Percentiles rank a stretch among this genome's conserved stretches.
Conservation (phyloP, 768 basidiomycete genomes). For the Heimioporus sp. region DNA sequence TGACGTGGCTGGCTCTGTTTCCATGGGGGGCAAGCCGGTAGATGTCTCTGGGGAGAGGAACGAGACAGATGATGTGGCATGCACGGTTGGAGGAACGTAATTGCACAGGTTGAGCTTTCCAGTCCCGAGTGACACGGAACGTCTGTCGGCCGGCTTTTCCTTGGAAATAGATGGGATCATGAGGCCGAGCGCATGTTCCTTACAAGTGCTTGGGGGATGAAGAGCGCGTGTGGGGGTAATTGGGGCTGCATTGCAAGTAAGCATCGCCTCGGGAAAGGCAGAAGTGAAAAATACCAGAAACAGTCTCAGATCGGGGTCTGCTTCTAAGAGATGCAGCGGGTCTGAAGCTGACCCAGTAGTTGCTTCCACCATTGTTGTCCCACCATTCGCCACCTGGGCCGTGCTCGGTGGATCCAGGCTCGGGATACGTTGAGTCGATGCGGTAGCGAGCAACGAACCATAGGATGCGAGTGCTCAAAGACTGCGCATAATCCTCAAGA, state of each 20-base stretch:
- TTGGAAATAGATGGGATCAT: constrained; percentile 3
- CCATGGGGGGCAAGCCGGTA: not conserved
- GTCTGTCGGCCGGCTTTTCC: not conserved
- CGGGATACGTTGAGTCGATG: constrained; percentile 19
- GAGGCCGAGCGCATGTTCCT: constrained; percentile 3
- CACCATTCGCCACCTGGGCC: constrained; percentile 76
- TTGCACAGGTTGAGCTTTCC: constrained; percentile 32
- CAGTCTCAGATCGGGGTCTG: constrained; percentile 20
- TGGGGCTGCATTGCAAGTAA: constrained; percentile 13
- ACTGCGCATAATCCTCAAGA: constrained; percentile 65
- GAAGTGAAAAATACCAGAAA: constrained; percentile 14
- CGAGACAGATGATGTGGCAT: constrained; percentile 1
- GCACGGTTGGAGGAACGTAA: constrained; percentile 30
- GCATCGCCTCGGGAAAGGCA: not conserved
- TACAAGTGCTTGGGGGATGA: constrained; percentile 1
- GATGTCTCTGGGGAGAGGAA: not conserved
- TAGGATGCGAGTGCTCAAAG: constrained; percentile 50
- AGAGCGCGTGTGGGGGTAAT: not conserved
- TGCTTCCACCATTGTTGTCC: constrained; percentile 83
- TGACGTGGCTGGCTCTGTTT: not conserved
- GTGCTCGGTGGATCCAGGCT: constrained; percentile 20
- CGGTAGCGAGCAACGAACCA: constrained; percentile 61
- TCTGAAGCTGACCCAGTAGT: constrained; percentile 76
- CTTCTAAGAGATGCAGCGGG: not conserved
- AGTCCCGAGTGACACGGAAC: not conserved